A percentile compares a stretch with the other conserved stretches of the same genome.
These are phyloP conservation scores for Oryza glaberrima DNA, from an alignment of 176 grass and related monocot species.

Conservation along the genomic window DNA sequence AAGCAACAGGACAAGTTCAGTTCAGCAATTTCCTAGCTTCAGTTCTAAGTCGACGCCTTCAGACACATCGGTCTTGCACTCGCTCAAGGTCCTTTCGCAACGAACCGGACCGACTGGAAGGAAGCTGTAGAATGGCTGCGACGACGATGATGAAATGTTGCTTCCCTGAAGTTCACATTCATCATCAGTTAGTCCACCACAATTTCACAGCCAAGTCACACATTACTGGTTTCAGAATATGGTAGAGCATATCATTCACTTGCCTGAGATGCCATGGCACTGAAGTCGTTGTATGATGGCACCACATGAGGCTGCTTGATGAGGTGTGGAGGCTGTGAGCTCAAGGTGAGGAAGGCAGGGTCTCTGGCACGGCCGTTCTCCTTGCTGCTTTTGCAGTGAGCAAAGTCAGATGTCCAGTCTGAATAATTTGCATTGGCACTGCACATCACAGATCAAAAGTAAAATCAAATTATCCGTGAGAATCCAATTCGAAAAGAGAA, in stretches of 20 bases:
- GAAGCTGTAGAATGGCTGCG: constrained; percentile 61
- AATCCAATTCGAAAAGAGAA: background rate
- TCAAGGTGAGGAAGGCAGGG: constrained; percentile 51
- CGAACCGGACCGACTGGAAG: constrained; percentile 50
- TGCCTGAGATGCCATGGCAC: constrained; percentile 48
- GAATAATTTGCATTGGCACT: constrained; percentile 35
- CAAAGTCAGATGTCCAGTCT: constrained; percentile 45
- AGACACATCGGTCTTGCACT: constrained; percentile 34
- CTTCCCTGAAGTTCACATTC: constrained; percentile 12
- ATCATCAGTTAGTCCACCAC: constrained; percentile 21
- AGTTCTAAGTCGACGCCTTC: constrained; percentile 74
- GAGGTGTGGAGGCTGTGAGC: constrained; percentile 45
- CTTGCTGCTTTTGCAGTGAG: constrained; percentile 40
- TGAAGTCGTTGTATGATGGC: constrained; percentile 43
- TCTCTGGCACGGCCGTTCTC: constrained; percentile 42
- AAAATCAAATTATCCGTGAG: background rate
- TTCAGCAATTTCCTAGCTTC: constrained; percentile 55
- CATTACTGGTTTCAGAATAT: constrained; percentile 30
- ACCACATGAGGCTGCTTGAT: constrained; percentile 47
- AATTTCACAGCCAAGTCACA: constrained; percentile 2
- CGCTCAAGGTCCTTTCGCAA: constrained; percentile 42
- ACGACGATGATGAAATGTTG: constrained; percentile 22
- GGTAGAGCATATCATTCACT: constrained; percentile 34
- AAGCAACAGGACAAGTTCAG: background rate
- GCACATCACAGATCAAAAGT: background rate